Percentiles rank a stretch among this genome's conserved stretches.
Conservation (phyloP, 192 early-diverging fungal species). For the Entomortierella beljakovae region DNA sequence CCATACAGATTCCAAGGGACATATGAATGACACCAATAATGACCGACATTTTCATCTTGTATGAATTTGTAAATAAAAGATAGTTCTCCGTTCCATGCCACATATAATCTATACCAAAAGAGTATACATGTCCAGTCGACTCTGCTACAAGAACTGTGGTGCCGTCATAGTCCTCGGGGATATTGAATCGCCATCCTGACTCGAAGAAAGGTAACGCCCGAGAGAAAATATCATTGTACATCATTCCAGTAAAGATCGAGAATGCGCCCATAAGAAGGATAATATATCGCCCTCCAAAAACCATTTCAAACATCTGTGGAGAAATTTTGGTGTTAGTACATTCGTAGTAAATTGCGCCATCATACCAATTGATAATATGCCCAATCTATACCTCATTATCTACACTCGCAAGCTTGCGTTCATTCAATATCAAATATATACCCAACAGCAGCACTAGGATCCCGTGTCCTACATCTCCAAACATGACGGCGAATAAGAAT, state of each 20-base stretch:
- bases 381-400: conserved; percentile 75
- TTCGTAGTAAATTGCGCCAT: not conserved
- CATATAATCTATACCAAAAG: conserved; percentile 52
- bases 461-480: conserved; percentile 98
- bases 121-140: conserved; percentile 55
- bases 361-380: not conserved
- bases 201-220: conserved; percentile 76
- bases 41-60: conserved; percentile 99
- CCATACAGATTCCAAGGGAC: conserved; percentile 91
- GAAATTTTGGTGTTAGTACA: not conserved
- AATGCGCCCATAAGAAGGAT: conserved; percentile 97
- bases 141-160: conserved; percentile 69
- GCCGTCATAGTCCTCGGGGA: conserved; percentile 66
- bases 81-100: conserved; percentile 96
- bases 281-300: conserved; percentile 97
- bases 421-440: conserved; percentile 80
- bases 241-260: conserved; percentile 94
- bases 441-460: conserved; percentile 83
- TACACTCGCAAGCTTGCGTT: conserved; percentile 78
- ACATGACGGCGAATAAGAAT: conserved; percentile 99
- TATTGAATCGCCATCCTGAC: conserved; percentile 80
- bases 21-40: conserved; percentile 97
- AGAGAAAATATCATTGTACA: conserved; percentile 99
- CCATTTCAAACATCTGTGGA: conserved; percentile 81
- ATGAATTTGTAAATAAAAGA: conserved; percentile 96